These are phyloP conservation scores for Dichotomocladium elegans DNA, from an alignment of 371 early-diverging fungal species.

Conservation along the genomic window DNA sequence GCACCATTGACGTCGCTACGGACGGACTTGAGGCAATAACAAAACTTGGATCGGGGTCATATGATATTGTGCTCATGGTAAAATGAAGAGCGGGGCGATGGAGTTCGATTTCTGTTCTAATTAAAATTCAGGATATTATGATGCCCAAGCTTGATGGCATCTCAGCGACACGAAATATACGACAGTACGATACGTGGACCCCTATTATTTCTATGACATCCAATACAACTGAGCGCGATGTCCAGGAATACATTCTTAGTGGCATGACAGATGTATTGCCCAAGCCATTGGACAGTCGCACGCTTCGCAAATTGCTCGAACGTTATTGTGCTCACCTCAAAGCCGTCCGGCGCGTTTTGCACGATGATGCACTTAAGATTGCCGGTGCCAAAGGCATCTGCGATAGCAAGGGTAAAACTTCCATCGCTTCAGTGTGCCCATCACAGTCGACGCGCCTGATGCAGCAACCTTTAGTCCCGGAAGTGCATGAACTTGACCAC, in stretches of 20 bases:
- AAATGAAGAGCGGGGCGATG: neutral
- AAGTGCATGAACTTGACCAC: too few species aligned
- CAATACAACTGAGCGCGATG: slow-evolving; percentile 61
- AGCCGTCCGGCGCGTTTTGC: slow-evolving; percentile 12
- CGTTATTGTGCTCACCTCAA: slow-evolving; percentile 51
- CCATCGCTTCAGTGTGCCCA: too few species aligned
- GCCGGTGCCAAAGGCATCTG: neutral
- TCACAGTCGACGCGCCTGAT: too few species aligned
- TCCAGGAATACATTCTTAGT: slow-evolving; percentile 59
- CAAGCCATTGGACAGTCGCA: slow-evolving; percentile 63
- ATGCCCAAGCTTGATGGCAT: slow-evolving; percentile 78
- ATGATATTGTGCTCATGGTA: slow-evolving; percentile 79
- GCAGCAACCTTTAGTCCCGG: too few species aligned
- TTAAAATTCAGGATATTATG: slow-evolving; percentile 57
- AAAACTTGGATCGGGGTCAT: slow-evolving; percentile 54
- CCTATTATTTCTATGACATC: slow-evolving; percentile 82
- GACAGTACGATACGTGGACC: slow-evolving; percentile 66
- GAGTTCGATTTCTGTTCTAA: neutral
- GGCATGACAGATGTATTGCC: slow-evolving; percentile 83
- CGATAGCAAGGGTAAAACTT: neutral
- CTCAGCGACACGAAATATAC: slow-evolving; percentile 67
- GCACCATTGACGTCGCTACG: slow-evolving; percentile 67
- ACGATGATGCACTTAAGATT: slow-evolving; percentile 1
- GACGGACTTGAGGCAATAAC: slow-evolving; percentile 74
- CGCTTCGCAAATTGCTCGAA: slow-evolving; percentile 40